Evolutionary conservation across 345 rosid species (phyloP), one percentile per base, ranked within the genome.

Genomic region (Citrus reticulata): DNA sequence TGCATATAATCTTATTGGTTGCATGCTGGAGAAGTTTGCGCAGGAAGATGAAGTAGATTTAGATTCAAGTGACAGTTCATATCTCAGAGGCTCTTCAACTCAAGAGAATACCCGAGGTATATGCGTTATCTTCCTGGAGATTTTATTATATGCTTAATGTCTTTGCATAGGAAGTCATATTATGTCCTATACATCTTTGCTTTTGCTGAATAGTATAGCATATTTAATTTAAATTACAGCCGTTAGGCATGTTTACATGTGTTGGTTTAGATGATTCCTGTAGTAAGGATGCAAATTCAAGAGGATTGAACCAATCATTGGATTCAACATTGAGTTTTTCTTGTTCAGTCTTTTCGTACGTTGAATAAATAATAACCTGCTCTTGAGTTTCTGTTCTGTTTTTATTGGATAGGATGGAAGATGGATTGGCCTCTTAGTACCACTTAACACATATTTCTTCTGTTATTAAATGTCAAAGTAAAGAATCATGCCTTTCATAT

Each of bases 1-100:
- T 82, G 91, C 92, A 24, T 88, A 91, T 86, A 82, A 91, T 79
- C 83, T 95, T 19, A 83, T 93, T 63, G 97, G 96, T 81, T 63
- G 34, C 61, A 71, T 90, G 54, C 76, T 92, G 72, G 89, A 88
- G 81, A 87, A 81, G 74, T 83, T 92, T 63, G 86, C 89, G 11
- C 77, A 81, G 70, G 82, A 59, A 67, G 87, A 86, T 80, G 86
- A 86, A 60, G 25, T 89, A 30, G 78, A 85, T 55, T 79, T 91
- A 75, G 83, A 86, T 29, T 25, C 7, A 54, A 81, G 68, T 2
- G 80, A 81, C 60, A 77, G 81, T 39, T 85, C 85, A 69, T 89
- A 90, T 83, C 95, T 91, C 78, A 71, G 88, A 79, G 81, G 88
- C 11, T 73, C 82, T 57, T 83, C 79, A 40, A 55, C 17, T 73